Evolutionary conservation across 306 rosid genomes (phyloP), one percentile per base, ranked within the genome.

Genomic region (Citrullus colocynthis): DNA sequence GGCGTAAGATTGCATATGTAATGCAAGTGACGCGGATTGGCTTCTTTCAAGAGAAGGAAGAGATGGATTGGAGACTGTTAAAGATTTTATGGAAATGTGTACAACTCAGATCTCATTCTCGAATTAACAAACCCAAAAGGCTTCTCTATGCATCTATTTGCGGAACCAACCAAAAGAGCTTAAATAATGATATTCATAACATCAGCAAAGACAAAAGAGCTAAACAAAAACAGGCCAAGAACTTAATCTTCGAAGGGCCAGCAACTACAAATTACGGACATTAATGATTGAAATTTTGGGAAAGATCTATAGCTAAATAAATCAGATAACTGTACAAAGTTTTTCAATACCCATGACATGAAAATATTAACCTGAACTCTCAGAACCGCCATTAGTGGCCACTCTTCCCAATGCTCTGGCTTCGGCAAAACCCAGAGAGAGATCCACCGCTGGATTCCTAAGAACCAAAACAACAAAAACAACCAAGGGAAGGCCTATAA

Each of bases 401-500:
- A 20, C 3, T 20, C 60, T 84, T 10, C 74, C 83, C 41, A 86
- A 60, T 61, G 49, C 52, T 51, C 83, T 82, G 42, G 85, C 84
- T 41, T 82, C 83, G 5, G 84, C 77, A 21, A 84, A 84, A 32
- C 78, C 79, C 62, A 28, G 37, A 36, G 62, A 28, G 9, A 32
- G 89, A 84, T 82, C 70, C n/a, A 74, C 63, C 9, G 78, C 37
- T 0, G 84, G 54, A 37, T 37, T 58, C 15, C 84, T 75, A 66
- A 86, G 79, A 49, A 75, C 32, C 37, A 86, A 78, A 16, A 72
- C 63, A 37, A 86, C 62, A 3, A 82, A 52, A 78, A 78, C 63
- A 7, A 84, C 54, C 76, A 86, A 74, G 2, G 87, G 84, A 69
- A 88, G 72, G 58, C 77, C 78, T 10, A 84, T 49, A 45, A 88